Base-by-base conservation (phyloP, 106 monocot species). In the Triglochin maritima region DNA sequence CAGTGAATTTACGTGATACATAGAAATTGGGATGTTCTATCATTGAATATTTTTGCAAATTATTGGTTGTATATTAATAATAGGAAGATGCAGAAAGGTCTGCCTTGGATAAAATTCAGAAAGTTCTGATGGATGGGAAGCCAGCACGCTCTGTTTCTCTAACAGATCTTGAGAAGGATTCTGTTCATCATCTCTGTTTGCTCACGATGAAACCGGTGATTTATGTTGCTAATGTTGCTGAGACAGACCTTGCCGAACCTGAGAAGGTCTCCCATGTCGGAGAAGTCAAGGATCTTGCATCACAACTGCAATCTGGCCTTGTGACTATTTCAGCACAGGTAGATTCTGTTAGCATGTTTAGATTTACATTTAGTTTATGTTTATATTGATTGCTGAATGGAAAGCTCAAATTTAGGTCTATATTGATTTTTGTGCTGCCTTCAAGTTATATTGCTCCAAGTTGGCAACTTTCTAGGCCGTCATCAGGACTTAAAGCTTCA, bases 141-240 rank as follows among this genome's bases (percentile, higher is more conserved):
- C 98, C 92, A 60, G 92, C 98, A 73, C 62, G 92, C 82, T 89
- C 92, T 45, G 92, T 87, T 81, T 50, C 79, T 48, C 61, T 99
- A 68, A 77, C 80, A 67, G 92, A 92, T 66, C 68, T 89, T 56
- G 98, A 92, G 78, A 92, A 80, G 75, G 92, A 99, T 58, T 84
- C 89, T 64, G 81, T 99, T 70, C 77, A 61, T 2, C 98, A 99
- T 43, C 84, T 99, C 14, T 92, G 89, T 71, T 79, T 99, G 64
- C 88, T 99, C 29, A 99, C 98, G 4, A 89, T 99, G 98, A 99
- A 99, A 67, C 98, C 98, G 65, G 73, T 89, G 10, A 92, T 92
- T 74, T 99, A 89, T 78, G 86, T 99, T 29, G 98, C 98, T 51
- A 99, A 99, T 76, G 98, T 99, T 48, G 84, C 98, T 49, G 98